Base-by-base conservation (phyloP, 257 asterid genomes). In the Solanum chilense region DNA sequence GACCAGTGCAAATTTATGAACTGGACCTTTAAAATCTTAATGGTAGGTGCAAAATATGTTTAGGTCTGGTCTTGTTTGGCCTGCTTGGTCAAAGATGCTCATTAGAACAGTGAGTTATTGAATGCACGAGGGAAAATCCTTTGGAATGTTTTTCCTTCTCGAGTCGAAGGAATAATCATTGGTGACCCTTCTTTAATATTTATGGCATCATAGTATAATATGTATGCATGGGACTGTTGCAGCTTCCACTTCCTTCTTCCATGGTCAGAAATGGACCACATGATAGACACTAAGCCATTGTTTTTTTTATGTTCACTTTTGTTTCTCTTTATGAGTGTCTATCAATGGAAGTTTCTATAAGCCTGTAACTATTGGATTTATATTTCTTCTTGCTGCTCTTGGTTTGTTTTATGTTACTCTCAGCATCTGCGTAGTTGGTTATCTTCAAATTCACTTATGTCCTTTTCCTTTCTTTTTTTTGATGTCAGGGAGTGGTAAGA, bases 401-500 rank as follows among this genome's bases (percentile, higher is more conserved):
- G 58, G 6, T 76, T 41, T 42, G 20, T 12, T 41, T 42, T n/a
- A 23, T n/a, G 35, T 41, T 41, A 41, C 76, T 82, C 73, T 87
- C 11, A 21, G 82, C 78, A 58, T 82, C 64, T 83, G 89, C 83
- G 44, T 37, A 60, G 70, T 60, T 88, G 35, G 27, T 77, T 74
- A 60, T 82, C 89, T 37, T 87, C 18, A 56, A 62, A 64, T 85
- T 84, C 52, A 82, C 41, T 62, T 56, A 84, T 49, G 33, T 71
- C 64, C 78, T 64, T 84, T 81, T n/a, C 64, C 33, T 58, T 33
- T 87, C 20, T 64, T 15, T 42, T 42, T 42, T 69, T 83, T 88
- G 78, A 64, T 64, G 86, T 27, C 92, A 97, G 99, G 99, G 87
- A 96, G 99, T 91, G 99, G 99, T 84, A 97, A 97, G 93, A 97